Conservation (phyloP, 2,329 filamentous ascomycete genomes). For the Epichloe amarillans region DNA sequence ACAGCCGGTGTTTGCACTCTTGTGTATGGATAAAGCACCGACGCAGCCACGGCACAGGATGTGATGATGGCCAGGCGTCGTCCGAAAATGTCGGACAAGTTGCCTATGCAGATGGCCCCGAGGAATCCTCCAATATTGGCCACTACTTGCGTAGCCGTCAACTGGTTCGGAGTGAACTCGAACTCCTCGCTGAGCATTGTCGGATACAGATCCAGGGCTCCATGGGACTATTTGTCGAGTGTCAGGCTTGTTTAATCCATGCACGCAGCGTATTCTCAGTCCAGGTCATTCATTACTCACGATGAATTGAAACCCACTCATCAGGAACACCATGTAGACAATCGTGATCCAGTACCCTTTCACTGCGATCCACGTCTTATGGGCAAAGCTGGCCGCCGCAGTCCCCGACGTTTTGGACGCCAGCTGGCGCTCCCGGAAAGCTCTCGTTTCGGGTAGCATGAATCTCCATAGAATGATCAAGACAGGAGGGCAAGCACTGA, state of each 20-base stretch:
- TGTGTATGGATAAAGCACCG: slow-evolving; percentile 1
- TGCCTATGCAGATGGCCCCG: not conserved
- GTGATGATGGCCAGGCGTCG: slow-evolving; percentile 1
- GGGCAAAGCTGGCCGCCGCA: not conserved
- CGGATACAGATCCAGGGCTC: not conserved
- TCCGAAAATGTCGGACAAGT: not conserved
- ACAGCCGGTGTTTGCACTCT: not conserved
- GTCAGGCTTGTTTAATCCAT: not conserved
- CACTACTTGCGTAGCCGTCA: not conserved
- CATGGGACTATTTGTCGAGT: not conserved
- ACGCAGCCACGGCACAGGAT: not conserved
- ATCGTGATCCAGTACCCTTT: not conserved
- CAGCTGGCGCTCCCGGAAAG: not conserved
- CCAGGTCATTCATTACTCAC: not conserved
- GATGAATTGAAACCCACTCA: not conserved
- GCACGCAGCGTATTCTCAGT: not conserved
- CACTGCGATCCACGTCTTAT: not conserved
- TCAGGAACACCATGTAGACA: not conserved
- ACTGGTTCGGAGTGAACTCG: not conserved
- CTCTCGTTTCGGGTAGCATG: not conserved
- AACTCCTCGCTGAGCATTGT: not conserved
- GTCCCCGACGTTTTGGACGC: not conserved
- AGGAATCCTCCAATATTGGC: slow-evolving; percentile 2
- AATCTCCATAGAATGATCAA: not conserved
- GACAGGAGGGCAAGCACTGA: not conserved